phyloP scores from a whole-genome alignment of 31 red algal species.

The Porphyra umbilicalis region DNA sequence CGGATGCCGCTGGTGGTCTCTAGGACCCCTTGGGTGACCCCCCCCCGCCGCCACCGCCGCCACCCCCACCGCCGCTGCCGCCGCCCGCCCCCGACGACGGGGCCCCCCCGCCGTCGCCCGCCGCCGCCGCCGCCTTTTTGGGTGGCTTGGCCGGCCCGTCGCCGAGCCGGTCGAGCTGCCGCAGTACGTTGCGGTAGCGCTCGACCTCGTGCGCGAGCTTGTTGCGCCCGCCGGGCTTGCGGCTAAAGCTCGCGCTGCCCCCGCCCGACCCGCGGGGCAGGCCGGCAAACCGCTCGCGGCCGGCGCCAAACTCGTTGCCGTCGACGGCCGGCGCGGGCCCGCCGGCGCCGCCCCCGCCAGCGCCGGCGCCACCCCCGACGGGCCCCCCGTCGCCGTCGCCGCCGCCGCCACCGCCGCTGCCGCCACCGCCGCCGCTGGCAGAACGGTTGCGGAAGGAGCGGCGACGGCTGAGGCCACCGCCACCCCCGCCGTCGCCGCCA shows the following conservation, averaged over 20 bases:
- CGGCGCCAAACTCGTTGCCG: neutral
- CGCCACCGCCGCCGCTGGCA: too few species aligned
- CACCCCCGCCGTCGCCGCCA: neutral
- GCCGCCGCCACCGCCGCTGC: neutral
- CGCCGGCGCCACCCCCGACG: neutral
- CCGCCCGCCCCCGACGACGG: neutral
- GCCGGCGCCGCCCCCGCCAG: neutral
- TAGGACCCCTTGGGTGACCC: neutral
- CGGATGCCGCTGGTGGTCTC: too few species aligned
- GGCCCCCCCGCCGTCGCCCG: neutral
- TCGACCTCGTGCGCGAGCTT: neutral
- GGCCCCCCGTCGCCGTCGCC: neutral
- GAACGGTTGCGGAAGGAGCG: too few species aligned
- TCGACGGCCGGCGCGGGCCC: neutral
- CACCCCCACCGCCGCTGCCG: neutral
- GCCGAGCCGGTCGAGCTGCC: neutral
- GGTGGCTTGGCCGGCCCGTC: neutral
- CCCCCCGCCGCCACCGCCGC: neutral
- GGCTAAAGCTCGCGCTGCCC: slow-evolving; percentile 1
- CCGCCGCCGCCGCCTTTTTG: neutral
- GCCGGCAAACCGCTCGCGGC: neutral
- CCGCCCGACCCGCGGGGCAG: neutral
- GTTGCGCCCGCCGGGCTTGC: neutral
- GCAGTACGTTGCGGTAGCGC: neutral
- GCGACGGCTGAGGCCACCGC: too few species aligned